phyloP scores from a whole-genome alignment of 2,329 filamentous ascomycete genomes.

The Emergomyces africanus region DNA sequence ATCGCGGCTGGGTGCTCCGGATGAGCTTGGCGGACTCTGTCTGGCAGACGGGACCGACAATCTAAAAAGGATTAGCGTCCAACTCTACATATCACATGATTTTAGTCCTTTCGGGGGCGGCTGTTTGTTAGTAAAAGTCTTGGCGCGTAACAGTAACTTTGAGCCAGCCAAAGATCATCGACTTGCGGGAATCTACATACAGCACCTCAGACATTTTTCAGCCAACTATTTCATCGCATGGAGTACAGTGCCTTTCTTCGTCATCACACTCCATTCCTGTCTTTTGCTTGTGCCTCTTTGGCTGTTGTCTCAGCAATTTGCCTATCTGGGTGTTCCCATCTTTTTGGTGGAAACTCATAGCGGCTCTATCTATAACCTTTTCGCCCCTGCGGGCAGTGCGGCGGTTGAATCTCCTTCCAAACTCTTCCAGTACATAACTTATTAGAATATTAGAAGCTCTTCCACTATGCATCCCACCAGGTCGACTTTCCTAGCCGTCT shows the following conservation, averaged over 20 bases:
- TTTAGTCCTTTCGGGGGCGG: too few species aligned
- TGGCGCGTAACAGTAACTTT: too few species aligned
- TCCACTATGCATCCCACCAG: conserved; percentile 24
- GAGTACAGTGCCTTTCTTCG: not conserved
- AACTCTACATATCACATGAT: too few species aligned
- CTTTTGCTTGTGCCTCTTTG: not conserved
- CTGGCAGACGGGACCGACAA: not conserved
- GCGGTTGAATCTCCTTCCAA: not conserved
- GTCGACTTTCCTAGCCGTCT: conserved; percentile 17
- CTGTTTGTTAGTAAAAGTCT: too few species aligned
- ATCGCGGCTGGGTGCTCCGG: too few species aligned
- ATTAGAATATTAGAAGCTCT: not conserved
- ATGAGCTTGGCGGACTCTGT: too few species aligned
- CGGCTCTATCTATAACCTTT: not conserved
- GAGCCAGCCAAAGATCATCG: too few species aligned
- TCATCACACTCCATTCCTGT: not conserved
- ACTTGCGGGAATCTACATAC: not conserved
- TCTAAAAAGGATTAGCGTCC: not conserved
- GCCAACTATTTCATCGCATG: not conserved
- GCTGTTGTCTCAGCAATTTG: not conserved
- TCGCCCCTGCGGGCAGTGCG: not conserved
- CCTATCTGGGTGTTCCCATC: not conserved
- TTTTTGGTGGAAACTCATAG: not conserved
- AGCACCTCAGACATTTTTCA: not conserved
- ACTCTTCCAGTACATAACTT: not conserved